Evolutionary conservation across 208 protist species (phyloP), one percentile per base, ranked within the genome.

Genomic region (Cochliopodium minus): DNA sequence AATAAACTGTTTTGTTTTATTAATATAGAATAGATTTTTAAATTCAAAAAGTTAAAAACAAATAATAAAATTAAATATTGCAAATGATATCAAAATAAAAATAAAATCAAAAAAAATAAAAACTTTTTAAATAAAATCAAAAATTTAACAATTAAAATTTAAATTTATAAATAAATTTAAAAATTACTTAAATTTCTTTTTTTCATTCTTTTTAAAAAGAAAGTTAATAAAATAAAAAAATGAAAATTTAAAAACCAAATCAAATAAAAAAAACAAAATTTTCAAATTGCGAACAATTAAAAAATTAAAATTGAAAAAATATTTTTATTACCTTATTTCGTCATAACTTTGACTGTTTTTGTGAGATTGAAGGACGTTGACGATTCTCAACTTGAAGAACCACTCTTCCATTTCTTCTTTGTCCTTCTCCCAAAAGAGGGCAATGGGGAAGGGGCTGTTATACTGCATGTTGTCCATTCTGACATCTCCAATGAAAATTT

Each of bases 211-310:
- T 17, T 17, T 42, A n/a, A 52, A 43, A 52, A 43, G 36, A 52
- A 43, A 52, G 36, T 17, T 42, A 52, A 43, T 17, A 52, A 47
- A 47, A 52, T 42, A 52, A 52, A 43, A 52, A 52, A 43, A 52
- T 42, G n/a, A 52, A 47, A 43, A 52, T 42, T 17, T 42, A 52
- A 43, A 43, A 43, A 43, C 17, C n/a, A 43, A 43, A 43, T n/a
- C 17, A 43, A 43, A 43, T n/a, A 43, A 43, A 52, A 52, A 43
- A 52, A 52, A 43, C 17, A 47, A 43, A 52, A 47, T 22, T 47
- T n/a, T 17, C 47, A 47, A 52, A 52, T 32, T 47, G 47, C 17
- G 36, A 52, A 52, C 17, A 32, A 17, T 22, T 42, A 52, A 43
- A 52, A 52, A 43, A 52, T 42, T 42, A 17, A 52, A 52, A 42